A percentile compares a stretch with the other conserved stretches of the same genome.
phyloP scores from a whole-genome alignment of 805 yeast species.

The Cyberlindnera mrakii region DNA sequence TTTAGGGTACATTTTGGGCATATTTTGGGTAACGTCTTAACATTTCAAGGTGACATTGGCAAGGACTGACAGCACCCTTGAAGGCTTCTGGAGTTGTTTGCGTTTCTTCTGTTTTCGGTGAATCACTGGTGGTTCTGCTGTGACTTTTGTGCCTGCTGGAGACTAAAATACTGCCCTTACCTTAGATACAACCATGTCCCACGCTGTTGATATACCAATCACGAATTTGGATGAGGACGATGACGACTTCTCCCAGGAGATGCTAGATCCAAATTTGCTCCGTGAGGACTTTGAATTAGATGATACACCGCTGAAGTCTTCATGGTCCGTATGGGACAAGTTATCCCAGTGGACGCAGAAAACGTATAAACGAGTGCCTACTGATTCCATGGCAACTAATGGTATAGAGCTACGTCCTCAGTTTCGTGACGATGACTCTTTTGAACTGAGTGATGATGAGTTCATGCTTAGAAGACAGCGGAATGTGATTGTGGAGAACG shows the following conservation, averaged over 20 bases:
- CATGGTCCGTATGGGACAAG: neutral
- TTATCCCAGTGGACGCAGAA: conserved; percentile 2
- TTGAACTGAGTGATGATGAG: conserved; percentile 25
- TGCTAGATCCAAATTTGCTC: conserved; percentile 17
- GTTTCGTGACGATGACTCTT: conserved; percentile 16
- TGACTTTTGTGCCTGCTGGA: too few species aligned
- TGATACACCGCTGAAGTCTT: neutral
- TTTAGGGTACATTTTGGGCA: too few species aligned
- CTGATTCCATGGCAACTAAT: conserved; percentile 6
- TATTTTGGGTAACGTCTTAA: too few species aligned
- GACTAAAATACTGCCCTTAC: too few species aligned
- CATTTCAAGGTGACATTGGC: too few species aligned
- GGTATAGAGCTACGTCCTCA: conserved; percentile 20
- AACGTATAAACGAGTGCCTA: conserved; percentile 14
- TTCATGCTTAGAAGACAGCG: conserved; percentile 17
- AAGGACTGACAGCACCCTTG: too few species aligned
- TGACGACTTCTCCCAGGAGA: conserved; percentile 25
- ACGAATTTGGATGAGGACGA: conserved; percentile 44
- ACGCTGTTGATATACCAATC: conserved; percentile 47
- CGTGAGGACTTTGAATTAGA: conserved; percentile 22
- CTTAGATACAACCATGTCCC: conserved; percentile 12
- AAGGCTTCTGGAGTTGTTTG: too few species aligned
- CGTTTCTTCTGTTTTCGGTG: too few species aligned
- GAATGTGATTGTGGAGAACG: neutral
- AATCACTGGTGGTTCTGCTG: too few species aligned